Evolutionary conservation across 208 protist species (phyloP), one percentile per base, ranked within the genome.

Genomic region (Leishmania amazonensis): DNA sequence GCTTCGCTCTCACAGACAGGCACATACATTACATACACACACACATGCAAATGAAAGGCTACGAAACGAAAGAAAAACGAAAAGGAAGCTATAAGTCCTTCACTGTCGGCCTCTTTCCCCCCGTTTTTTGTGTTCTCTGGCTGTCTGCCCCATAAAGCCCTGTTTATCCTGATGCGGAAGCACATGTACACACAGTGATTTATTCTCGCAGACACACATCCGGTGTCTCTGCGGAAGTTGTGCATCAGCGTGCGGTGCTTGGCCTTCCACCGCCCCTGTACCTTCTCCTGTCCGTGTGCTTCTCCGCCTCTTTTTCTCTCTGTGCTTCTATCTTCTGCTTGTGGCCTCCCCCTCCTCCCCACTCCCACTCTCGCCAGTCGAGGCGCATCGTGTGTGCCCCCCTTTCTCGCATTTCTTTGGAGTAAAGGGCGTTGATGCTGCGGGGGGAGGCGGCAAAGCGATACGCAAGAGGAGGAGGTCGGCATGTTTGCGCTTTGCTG

Each of bases 21-120:
- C 60, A 11, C 28, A 42, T 24, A 70, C 47, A 31, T 13, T 1
- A 2, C 57, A 54, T n/a, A 53, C n/a, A 19, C 24, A 38, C n/a
- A 75, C 31, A 54, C 38, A 83, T 31, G 58, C 40, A 35, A 76
- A 72, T 8, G 75, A 83, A 73, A 75, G 70, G 65, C 72, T 1
- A 47, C 67, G 21, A 42, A 47, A 47, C 5, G 17, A 72, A 35
- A 67, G 60, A 24, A 35, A n/a, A n/a, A 73, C 11, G 7, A 35
- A 67, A 17, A 35, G 42, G 40, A 76, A 47, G 31, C 31, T 28
- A 71, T 60, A 38, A 0, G 8, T 40, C 60, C 53, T 21, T 21
- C 40, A 70, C 31, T 60, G 38, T 45, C 15, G 17, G 35, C 65
- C 65, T 15, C 42, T 53, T 76, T 7, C 49, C 19, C 45, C 51